Percentiles rank a stretch among this genome's conserved stretches.
Conservation (phyloP, 2,329 filamentous ascomycete species). For the Botryotinia convoluta region DNA sequence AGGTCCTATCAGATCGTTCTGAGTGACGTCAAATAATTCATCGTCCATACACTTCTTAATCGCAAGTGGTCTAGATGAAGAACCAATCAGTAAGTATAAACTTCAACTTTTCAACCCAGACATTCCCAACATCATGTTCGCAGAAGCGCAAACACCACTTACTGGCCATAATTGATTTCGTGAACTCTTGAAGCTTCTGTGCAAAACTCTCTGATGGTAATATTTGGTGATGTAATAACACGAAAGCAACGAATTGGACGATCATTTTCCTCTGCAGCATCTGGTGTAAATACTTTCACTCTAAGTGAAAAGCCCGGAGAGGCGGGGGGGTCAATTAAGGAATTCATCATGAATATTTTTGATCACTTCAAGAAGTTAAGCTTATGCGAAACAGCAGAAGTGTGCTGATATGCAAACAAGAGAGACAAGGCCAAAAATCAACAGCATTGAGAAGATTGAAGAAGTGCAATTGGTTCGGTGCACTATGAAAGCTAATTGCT, state of each 20-base stretch:
- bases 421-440: constrained; percentile 1
- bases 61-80: constrained; percentile 30
- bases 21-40: constrained; percentile 36
- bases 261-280: constrained; percentile 26
- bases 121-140: neutral
- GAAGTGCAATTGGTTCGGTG: neutral
- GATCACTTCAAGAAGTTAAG: neutral
- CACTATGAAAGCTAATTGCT: neutral
- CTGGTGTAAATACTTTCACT: constrained; percentile 35
- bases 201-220: constrained; percentile 37
- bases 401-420: neutral
- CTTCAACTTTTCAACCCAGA: neutral
- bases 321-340: constrained; percentile 32
- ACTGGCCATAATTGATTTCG: constrained; percentile 37
- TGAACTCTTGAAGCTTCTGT: constrained; percentile 35
- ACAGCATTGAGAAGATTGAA: constrained; percentile 11
- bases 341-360: constrained; percentile 13
- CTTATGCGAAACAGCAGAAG: neutral
- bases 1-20: constrained; percentile 33
- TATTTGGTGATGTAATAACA: constrained; percentile 34
- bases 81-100: neutral
- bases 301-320: constrained; percentile 34
- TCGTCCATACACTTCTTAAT: constrained; percentile 39
- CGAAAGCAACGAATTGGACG: constrained; percentile 35
- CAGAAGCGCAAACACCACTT: constrained; percentile 24